These are phyloP conservation scores for Kalmusia sp. DNA, from an alignment of 2,329 filamentous ascomycete species.

Conservation along the genomic window DNA sequence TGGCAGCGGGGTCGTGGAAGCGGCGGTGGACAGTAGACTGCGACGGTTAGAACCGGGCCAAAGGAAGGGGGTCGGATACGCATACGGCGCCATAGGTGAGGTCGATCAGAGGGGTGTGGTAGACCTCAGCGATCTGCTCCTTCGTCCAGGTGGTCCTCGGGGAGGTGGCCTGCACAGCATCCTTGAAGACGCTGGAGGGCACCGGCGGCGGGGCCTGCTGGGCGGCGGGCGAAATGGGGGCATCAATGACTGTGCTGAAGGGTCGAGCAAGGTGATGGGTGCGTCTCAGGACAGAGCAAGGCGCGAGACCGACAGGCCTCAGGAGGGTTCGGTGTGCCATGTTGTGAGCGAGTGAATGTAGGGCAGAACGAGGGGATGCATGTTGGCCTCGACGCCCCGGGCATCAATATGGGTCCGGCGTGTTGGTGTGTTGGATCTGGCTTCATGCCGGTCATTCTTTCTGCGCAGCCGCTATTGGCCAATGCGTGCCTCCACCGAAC, in stretches of 20 bases:
- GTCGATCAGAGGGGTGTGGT: slow-evolving; percentile 82
- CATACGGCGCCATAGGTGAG: slow-evolving; percentile 74
- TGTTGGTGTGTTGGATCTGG: slow-evolving; percentile 3
- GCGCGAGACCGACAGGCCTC: slow-evolving; percentile 15
- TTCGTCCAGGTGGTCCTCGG: slow-evolving; percentile 80
- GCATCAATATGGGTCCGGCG: neutral
- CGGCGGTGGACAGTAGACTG: slow-evolving; percentile 80
- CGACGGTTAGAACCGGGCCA: slow-evolving; percentile 10
- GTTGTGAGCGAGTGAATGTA: neutral
- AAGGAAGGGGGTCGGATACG: slow-evolving; percentile 13
- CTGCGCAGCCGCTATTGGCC: slow-evolving; percentile 3
- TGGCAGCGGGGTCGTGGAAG: slow-evolving; percentile 82
- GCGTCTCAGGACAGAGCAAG: neutral
- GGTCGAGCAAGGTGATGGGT: slow-evolving; percentile 14
- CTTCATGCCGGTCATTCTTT: neutral
- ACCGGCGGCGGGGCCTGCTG: slow-evolving; percentile 24
- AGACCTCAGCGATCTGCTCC: slow-evolving; percentile 81
- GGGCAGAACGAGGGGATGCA: neutral
- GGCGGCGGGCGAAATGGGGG: slow-evolving; percentile 31
- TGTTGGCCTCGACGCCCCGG: neutral
- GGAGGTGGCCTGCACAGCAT: slow-evolving; percentile 65
- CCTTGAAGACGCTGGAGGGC: slow-evolving; percentile 30
- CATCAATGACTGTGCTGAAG: slow-evolving; percentile 45
- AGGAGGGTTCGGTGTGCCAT: slow-evolving; percentile 16
- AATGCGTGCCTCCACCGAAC: neutral